phyloP scores from a whole-genome alignment of 495 filamentous ascomycete genomes.

The Lepidopterella palustris region DNA sequence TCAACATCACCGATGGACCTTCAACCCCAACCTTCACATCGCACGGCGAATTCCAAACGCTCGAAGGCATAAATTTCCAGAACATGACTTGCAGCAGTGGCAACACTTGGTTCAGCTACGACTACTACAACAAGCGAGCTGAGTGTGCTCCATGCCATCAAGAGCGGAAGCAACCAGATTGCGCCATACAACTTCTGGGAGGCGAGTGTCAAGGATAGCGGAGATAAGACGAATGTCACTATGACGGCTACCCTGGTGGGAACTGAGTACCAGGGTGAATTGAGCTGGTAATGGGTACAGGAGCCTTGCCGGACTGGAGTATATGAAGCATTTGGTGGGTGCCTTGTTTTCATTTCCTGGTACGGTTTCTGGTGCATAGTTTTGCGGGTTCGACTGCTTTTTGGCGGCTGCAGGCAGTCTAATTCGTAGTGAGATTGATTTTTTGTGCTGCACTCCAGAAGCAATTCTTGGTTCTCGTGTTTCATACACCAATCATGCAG shows the following conservation, averaged over 20 bases:
- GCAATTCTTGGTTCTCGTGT: no score
- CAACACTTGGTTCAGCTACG: not conserved
- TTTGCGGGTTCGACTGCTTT: no score
- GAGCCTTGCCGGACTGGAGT: no score
- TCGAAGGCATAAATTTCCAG: not conserved
- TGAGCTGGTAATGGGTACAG: no score
- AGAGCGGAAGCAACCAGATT: not conserved
- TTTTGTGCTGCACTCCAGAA: no score
- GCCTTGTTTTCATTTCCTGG: no score
- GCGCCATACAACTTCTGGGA: not conserved
- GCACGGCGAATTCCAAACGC: not conserved
- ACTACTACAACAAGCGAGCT: not conserved
- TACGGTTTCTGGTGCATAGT: no score
- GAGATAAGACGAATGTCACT: not conserved
- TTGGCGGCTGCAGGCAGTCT: no score
- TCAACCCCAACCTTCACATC: not conserved
- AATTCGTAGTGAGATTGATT: no score
- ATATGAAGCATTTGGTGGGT: no score
- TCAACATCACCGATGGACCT: not conserved
- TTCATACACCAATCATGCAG: no score
- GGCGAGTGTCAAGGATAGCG: not conserved
- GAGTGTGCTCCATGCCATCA: not conserved
- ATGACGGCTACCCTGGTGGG: not conserved
- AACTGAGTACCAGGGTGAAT: not conserved
- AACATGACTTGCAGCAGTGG: not conserved